Evolutionary conservation across 2,329 filamentous ascomycete species (phyloP), one percentile per base, ranked within the genome.

Genomic region (Apiospora aurea): DNA sequence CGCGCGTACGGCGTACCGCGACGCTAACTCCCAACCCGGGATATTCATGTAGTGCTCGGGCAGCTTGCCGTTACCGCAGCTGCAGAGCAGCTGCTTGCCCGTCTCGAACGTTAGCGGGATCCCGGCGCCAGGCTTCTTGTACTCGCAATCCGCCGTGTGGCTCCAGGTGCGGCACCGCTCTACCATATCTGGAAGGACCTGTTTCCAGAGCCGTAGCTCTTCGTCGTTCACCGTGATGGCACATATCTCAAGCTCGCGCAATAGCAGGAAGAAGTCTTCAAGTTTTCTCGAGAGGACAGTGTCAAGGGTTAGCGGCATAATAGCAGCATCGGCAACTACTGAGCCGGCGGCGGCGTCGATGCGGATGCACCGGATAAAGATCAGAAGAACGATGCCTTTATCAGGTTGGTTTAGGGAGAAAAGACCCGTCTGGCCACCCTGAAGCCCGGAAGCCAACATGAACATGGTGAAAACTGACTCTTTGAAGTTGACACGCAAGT

Each of bases 131-230:
- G 75, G 74, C 43, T 68, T 76, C 70, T 76, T 79, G 73, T 88
- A 88, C 75, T 87, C 85, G 73, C 86, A 88, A 2, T 69, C 74
- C 0, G 77, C 68, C 3, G 73, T 72, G 75, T 88, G 87, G 2
- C 72, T 75, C 85, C 85, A 87, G 4, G 82, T 85, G n/a, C 86
- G 82, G 73, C 85, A 87, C 43, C 86, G 80, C 78, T 88, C 86
- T 1, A 78, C 85, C 67, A 86, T 73, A 0, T 83, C 80, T 0
- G 86, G 85, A 3, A 88, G 76, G 1, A 78, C 71, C 49, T 78
- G 81, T 75, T 87, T 87, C 87, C 86, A 88, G 13, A 87, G 79
- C 1, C 86, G 79, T 2, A 94, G 81, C 49, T 93, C 92, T n/a
- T 84, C 86, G 14, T 89, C 87, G 41, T 86, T 80, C 5, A 87